Evolutionary conservation across 768 basidiomycete genomes (phyloP).

Genomic region (Lactarius hatsudake): DNA sequence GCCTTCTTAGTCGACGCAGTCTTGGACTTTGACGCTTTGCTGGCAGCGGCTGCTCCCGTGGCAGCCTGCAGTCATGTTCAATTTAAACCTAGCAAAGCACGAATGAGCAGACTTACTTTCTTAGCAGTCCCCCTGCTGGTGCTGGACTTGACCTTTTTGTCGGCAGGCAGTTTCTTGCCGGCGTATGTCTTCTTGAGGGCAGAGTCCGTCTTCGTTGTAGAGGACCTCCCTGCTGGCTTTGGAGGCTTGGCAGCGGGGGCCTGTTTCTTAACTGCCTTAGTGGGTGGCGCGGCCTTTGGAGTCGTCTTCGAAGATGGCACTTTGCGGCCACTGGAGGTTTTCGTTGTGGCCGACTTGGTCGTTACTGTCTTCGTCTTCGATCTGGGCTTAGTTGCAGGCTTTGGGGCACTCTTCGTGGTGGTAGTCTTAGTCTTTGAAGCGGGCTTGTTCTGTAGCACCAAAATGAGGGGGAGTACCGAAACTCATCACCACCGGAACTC

Average conservation of each 20-base stretch:
- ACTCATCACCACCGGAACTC: conserved; percentile 33
- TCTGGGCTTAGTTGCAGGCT: conserved; percentile 32
- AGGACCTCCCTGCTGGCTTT: conserved; percentile 23
- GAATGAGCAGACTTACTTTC: conserved; percentile 46
- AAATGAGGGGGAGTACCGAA: conserved; percentile 13
- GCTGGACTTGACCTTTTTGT: conserved; percentile 26
- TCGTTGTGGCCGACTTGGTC: conserved; percentile 30
- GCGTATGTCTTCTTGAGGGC: conserved; percentile 31
- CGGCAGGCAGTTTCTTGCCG: conserved; percentile 20
- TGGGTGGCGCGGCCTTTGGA: conserved; percentile 20
- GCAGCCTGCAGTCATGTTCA: conserved; percentile 41
- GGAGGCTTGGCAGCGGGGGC: conserved; percentile 12
- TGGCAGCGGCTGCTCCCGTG: conserved; percentile 44
- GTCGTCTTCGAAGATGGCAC: conserved; percentile 19
- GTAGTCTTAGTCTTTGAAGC: conserved; percentile 37
- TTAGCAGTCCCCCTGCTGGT: conserved; percentile 52
- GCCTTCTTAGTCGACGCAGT: conserved; percentile 29
- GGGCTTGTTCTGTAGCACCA: conserved; percentile 38
- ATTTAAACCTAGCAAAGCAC: conserved; percentile 2
- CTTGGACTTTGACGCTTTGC: conserved; percentile 34
- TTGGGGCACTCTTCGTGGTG: conserved; percentile 33
- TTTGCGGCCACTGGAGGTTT: conserved; percentile 35
- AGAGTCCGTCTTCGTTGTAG: conserved; percentile 32
- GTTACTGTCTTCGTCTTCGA: conserved; percentile 36
- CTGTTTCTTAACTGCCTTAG: conserved; percentile 24